Base-by-base conservation (phyloP, 2,329 filamentous ascomycete species). In the Aspergillus chevalieri region DNA sequence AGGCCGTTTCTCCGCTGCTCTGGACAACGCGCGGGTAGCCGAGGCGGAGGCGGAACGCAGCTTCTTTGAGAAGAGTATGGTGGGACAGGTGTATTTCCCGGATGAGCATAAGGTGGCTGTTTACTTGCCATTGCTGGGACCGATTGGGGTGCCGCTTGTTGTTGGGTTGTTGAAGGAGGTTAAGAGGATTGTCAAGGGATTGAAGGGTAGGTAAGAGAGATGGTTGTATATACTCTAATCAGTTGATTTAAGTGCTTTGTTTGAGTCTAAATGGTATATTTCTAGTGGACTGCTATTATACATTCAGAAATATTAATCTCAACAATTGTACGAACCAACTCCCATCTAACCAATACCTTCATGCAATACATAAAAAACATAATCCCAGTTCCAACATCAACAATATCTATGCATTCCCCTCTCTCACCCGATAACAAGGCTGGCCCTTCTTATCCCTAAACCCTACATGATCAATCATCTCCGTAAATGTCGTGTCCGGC, bases 51-150 rank as follows among this genome's bases (percentile, higher is more conserved):
- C 90, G 0, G 93, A 98, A 67, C 84, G 86, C 52, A 92, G 92
- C 0, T 98, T 98, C 70, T 98, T 98, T 59, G 93, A 98, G 71
- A 95, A 95, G 72, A 95, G 88, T 64, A 98, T 98, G 93, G 93
- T 98, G 10, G 93, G 91, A 0, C 93, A 97, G 72, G 85, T 97
- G 2, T 98, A 97, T 69, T 98, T 98, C 68, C 93, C 93, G 0
- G 93, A 98, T 64, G 93, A 98, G 73, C 93, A 98, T 69, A 98
- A 97, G 70, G 82, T 98, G 21, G 93, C 93, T 0, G 93, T 98
- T 1, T 98, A 98, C 66, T 72, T 98, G 60, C 93, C 93, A 1
- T 73, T 98, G 9, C 73, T 98, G 38, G 93, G 93, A 0, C 93
- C 93, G 0, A 84, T 97, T 38, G 90, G 88, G 4, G 92, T 97